phyloP scores from a whole-genome alignment of 345 rosid species.

The Eucalyptus regnans region DNA sequence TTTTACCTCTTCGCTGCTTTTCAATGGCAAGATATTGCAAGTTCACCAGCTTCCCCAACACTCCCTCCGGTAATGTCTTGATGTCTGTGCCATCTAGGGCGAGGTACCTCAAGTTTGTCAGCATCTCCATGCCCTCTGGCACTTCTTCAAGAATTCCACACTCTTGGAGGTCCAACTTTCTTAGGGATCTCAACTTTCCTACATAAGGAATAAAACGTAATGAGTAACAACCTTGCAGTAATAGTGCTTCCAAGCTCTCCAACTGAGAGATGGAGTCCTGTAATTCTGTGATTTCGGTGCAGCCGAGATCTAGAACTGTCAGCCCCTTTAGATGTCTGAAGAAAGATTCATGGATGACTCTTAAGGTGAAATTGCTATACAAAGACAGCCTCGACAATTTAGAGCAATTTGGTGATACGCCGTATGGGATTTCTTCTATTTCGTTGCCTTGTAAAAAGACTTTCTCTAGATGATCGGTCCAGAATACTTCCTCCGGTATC shows the following conservation, averaged over 20 bases:
- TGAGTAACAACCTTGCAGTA: fast-evolving
- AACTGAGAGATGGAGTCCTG: not conserved
- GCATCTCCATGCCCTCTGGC: constrained; percentile 2
- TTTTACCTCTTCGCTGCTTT: not conserved
- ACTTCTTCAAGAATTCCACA: not conserved
- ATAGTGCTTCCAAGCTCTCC: not conserved
- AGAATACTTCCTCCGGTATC: not conserved
- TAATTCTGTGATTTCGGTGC: not conserved
- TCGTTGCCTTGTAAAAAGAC: not conserved
- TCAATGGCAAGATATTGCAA: not conserved
- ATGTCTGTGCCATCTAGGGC: not conserved
- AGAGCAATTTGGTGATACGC: not conserved
- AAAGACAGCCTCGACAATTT: not conserved
- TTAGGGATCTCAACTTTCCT: not conserved
- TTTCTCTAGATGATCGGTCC: not conserved
- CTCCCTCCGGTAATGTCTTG: not conserved
- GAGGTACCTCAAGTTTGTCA: not conserved
- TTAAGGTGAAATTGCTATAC: fast-evolving
- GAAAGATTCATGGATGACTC: not conserved
- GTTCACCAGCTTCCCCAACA: not conserved
- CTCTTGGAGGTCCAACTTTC: not conserved
- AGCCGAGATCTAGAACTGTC: not conserved
- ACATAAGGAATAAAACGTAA: not conserved
- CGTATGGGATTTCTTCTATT: not conserved
- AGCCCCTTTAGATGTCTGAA: not conserved